These are phyloP conservation scores for Phylloporus scabripes DNA, from an alignment of 768 basidiomycete species.

Conservation along the genomic window DNA sequence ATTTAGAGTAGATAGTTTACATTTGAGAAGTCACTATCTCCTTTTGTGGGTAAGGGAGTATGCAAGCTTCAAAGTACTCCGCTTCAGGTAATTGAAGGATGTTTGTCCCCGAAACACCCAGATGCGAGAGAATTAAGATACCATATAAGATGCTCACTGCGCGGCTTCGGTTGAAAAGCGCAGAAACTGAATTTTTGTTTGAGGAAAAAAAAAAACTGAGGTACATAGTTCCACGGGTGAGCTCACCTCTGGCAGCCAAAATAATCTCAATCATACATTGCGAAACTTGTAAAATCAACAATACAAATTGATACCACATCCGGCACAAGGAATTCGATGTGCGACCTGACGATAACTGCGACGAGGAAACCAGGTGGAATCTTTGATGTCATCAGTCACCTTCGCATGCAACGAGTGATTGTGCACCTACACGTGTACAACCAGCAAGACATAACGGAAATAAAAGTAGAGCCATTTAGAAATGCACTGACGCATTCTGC, in stretches of 20 bases:
- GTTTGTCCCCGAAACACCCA: slow-evolving; percentile 15
- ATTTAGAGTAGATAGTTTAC: slow-evolving; percentile 13
- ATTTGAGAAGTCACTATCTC: background rate
- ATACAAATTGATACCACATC: slow-evolving; percentile 9
- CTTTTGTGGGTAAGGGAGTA: slow-evolving; percentile 16
- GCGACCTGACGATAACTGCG: slow-evolving; percentile 7
- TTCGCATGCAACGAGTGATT: background rate
- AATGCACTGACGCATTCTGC: slow-evolving; percentile 9
- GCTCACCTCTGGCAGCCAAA: slow-evolving; percentile 24
- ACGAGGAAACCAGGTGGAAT: slow-evolving; percentile 7
- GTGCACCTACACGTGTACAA: slow-evolving; percentile 6
- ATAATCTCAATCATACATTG: slow-evolving; percentile 16
- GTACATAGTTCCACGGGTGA: too few species aligned
- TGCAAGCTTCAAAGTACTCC: slow-evolving; percentile 15
- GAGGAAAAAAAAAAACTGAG: too few species aligned
- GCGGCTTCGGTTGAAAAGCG: slow-evolving; percentile 33
- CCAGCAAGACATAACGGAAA: slow-evolving; percentile 14
- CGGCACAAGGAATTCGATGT: slow-evolving; percentile 8
- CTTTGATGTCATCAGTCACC: slow-evolving; percentile 1
- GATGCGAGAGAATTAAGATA: slow-evolving; percentile 10
- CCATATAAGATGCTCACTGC: slow-evolving; percentile 18
- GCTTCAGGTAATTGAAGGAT: slow-evolving; percentile 14
- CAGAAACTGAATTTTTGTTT: slow-evolving; percentile 11
- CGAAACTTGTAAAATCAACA: slow-evolving; percentile 6
- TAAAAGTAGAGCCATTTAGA: slow-evolving; percentile 18